These are phyloP conservation scores for Aspergillus sclerotiicarbonarius DNA, from an alignment of 495 filamentous ascomycete species.

Conservation along the genomic window DNA sequence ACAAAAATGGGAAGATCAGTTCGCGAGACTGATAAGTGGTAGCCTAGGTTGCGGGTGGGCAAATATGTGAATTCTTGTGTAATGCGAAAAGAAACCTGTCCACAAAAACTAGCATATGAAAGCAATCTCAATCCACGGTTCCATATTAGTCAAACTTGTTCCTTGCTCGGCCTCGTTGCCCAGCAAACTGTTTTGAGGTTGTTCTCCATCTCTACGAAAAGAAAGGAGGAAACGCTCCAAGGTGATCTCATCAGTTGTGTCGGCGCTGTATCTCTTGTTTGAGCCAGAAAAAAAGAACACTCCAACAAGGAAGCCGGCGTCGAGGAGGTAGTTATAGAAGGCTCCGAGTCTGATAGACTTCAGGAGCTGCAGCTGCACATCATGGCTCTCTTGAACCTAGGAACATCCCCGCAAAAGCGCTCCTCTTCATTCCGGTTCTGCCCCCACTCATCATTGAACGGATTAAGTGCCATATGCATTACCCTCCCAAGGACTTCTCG, in stretches of 20 bases:
- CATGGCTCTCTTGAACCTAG: conserved; percentile 69
- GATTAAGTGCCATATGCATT: conserved; percentile 76
- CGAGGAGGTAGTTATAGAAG: not conserved
- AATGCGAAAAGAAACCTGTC: conserved; percentile 16
- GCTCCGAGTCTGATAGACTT: not conserved
- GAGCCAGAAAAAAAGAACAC: no score
- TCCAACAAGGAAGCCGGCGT: no score
- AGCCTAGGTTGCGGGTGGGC: conserved; percentile 31
- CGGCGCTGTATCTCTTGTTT: no score
- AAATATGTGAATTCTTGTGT: conserved; percentile 25
- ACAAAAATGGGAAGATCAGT: conserved; percentile 17
- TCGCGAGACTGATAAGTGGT: conserved; percentile 21
- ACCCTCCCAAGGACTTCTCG: conserved; percentile 69
- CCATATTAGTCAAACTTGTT: not conserved
- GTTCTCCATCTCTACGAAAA: no score
- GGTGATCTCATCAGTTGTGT: no score
- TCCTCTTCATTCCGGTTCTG: conserved; percentile 69
- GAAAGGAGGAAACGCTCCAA: no score
- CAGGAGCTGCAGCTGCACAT: conserved; percentile 82
- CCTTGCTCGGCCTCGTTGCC: not conserved
- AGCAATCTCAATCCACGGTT: conserved; percentile 3
- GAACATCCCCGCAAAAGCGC: conserved; percentile 86
- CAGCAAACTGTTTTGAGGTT: not conserved
- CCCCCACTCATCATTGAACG: conserved; percentile 80
- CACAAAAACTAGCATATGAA: conserved; percentile 16